Base-by-base conservation (phyloP, 257 asterid genomes). In the Parsonsia alboflavescens region DNA sequence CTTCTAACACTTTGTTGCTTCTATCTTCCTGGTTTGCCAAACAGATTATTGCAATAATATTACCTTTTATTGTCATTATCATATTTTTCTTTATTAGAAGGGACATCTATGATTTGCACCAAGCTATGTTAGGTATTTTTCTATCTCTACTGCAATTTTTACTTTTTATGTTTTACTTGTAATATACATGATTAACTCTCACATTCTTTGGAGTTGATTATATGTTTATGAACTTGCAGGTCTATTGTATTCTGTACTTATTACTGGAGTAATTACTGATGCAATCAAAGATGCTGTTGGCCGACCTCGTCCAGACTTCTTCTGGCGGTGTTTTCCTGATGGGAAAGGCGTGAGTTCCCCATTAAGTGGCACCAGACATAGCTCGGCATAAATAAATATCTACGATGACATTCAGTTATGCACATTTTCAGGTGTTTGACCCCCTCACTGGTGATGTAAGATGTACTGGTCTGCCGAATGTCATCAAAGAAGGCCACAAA, bases 231-330 rank as follows among this genome's bases (percentile, higher is more conserved):
- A 73, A 57, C 61, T 73, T 71, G 70, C 89, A 93, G 98, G 98
- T 76, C 87, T 93, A 64, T 81, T 93, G 62, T 93, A 81, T 83
- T 85, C 98, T 79, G 97, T 91, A 17, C 90, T 93, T 62, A 85
- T 93, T 72, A 81, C 95, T 70, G 93, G 81, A 58, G 98, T 91
- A 81, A 77, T 93, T 54, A 91, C 96, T 71, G 98, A 93, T 84
- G 93, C 97, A 68, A 91, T 93, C 66, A 93, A 93, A 87, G 97
- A 91, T 85, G 98, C 96, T 57, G 98, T 93, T 83, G 98, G 98
- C 71, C 89, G 98, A 58, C 98, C 97, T 84, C 96, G 98, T 48
- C 98, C 98, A 6, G 98, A 93, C 78, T 93, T 93, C 88, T 93
- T 89, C 48, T 93, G 98, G 98, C 96, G 98, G 54, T 91, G 98